phyloP scores from a whole-genome alignment of 2,329 filamentous ascomycete species.

The Teratosphaeria pseudoeucalypti region DNA sequence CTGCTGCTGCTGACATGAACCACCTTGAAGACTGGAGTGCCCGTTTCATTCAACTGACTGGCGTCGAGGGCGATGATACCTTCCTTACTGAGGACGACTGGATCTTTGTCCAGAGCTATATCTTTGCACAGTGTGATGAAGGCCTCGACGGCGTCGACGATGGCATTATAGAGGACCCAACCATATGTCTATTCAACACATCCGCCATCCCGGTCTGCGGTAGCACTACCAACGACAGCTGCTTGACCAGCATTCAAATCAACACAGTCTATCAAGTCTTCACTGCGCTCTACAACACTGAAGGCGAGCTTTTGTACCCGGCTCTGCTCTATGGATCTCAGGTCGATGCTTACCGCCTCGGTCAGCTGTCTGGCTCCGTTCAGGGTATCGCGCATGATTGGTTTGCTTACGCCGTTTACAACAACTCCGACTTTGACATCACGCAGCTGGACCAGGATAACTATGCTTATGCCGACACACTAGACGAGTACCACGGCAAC shows the following conservation, averaged over 20 bases:
- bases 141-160: conserved; percentile 38
- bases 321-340: conserved; percentile 42
- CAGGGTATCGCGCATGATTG: conserved; percentile 38
- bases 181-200: conserved; percentile 32
- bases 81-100: conserved; percentile 33
- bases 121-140: conserved; percentile 42
- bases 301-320: conserved; percentile 40
- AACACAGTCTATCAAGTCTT: conserved; percentile 35
- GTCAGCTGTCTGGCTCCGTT: conserved; percentile 30
- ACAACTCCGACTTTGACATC: conserved; percentile 34
- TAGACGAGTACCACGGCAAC: conserved; percentile 33
- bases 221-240: conserved; percentile 26
- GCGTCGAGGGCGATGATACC: conserved; percentile 28
- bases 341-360: conserved; percentile 26
- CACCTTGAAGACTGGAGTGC: conserved; percentile 34
- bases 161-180: conserved; percentile 38
- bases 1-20: conserved; percentile 35
- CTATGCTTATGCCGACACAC: conserved; percentile 28
- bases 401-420: conserved; percentile 37
- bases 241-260: conserved; percentile 36
- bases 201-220: conserved; percentile 26
- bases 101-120: conserved; percentile 32
- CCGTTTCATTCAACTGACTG: conserved; percentile 33
- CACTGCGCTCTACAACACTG: conserved; percentile 31
- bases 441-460: conserved; percentile 29